Conservation (phyloP, 345 rosid genomes). For the Populus alba region DNA sequence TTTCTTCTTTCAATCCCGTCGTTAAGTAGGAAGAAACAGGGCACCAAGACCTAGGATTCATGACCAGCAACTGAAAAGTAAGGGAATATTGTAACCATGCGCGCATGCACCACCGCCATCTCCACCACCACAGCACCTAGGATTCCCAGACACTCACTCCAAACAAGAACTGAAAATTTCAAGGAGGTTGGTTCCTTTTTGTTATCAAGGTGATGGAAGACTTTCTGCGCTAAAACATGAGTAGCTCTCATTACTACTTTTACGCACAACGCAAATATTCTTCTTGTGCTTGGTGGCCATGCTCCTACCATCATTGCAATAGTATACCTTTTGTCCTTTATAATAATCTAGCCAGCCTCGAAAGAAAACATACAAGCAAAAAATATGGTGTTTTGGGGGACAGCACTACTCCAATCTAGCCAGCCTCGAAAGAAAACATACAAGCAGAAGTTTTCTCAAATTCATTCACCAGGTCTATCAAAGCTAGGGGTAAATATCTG, state of each 20-base stretch:
- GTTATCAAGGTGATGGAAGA: background rate
- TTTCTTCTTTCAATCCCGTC: background rate
- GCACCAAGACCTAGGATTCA: no score
- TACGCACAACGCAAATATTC: background rate
- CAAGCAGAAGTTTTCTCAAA: background rate
- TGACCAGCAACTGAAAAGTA: background rate
- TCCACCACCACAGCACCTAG: slow-evolving; percentile 14
- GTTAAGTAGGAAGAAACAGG: background rate
- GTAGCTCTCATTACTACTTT: slow-evolving; percentile 10
- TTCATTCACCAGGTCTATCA: slow-evolving; percentile 19
- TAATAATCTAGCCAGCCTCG: background rate
- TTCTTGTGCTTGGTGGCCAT: background rate
- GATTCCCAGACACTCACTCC: slow-evolving; percentile 15
- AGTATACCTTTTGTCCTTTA: slow-evolving; percentile 1
- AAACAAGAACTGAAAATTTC: background rate
- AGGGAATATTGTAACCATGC: slow-evolving; percentile 4
- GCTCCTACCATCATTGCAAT: slow-evolving; percentile 24
- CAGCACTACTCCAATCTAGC: background rate
- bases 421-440: no score
- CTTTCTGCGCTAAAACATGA: slow-evolving; percentile 25
- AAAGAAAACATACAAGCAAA: no score
- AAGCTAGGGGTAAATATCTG: slow-evolving; percentile 61
- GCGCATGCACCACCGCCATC: slow-evolving; percentile 18
- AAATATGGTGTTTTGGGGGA: no score
- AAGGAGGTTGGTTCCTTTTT: background rate